Percentiles rank a stretch among this genome's conserved stretches.
Evolutionary conservation across 108 stramenopile genomes (phyloP).

Genomic region (Bacterosira constricta): DNA sequence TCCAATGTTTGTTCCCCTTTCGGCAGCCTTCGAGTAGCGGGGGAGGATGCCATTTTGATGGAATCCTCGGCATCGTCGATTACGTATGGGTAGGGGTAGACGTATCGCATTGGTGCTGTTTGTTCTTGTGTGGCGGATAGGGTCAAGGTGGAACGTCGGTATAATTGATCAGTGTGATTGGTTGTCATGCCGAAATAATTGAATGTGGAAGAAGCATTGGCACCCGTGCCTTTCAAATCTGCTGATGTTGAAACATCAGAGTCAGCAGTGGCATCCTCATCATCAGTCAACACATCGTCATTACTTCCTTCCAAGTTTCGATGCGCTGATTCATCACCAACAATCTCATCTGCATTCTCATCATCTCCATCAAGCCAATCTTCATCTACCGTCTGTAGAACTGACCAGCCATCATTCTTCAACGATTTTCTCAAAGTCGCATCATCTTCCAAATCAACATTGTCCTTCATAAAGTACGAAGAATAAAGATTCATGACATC

Average conservation of each 20-base stretch:
- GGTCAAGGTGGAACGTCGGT: not conserved
- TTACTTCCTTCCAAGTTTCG: not conserved
- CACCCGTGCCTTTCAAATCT: not conserved
- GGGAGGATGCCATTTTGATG: constrained; percentile 49
- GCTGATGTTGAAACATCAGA: not conserved
- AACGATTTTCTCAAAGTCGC: constrained; percentile 5
- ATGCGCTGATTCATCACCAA: not conserved
- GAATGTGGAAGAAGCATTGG: not conserved
- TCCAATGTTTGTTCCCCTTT: constrained; percentile 62
- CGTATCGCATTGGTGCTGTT: constrained; percentile 9
- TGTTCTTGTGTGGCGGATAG: not conserved
- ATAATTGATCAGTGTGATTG: not conserved
- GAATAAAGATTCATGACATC: constrained; percentile 51
- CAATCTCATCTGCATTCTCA: not conserved
- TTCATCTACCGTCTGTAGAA: constrained; percentile 32
- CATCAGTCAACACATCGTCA: not conserved
- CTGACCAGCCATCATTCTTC: constrained; percentile 35
- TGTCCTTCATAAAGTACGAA: constrained; percentile 13
- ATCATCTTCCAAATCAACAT: constrained; percentile 6
- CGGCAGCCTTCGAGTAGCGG: constrained; percentile 55
- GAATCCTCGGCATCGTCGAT: constrained; percentile 63
- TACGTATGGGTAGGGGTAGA: constrained; percentile 70
- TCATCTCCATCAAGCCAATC: not conserved
- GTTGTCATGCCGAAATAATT: not conserved
- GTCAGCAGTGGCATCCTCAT: not conserved